These are phyloP conservation scores for Conoideocrella luteorostrata DNA, from an alignment of 2,329 filamentous ascomycete genomes.

Conservation along the genomic window DNA sequence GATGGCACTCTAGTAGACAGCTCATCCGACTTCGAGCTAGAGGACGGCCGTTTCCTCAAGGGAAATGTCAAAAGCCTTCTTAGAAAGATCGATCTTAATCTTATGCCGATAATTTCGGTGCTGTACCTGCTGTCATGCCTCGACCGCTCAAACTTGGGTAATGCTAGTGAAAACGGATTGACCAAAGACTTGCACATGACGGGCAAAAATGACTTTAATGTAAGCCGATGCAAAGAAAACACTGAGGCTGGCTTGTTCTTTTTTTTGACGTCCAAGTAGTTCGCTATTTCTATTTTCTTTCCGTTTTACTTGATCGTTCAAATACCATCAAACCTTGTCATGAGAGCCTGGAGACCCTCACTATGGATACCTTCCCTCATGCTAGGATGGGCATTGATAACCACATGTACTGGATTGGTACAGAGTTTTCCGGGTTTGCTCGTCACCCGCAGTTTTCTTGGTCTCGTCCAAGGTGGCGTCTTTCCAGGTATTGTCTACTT, in stretches of 20 bases:
- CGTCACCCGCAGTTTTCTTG: constrained; percentile 38
- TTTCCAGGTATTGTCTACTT: constrained; percentile 59
- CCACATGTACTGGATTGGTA: constrained; percentile 48
- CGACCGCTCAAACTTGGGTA: constrained; percentile 40
- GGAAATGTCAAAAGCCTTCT: constrained; percentile 44
- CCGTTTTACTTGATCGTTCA: constrained; percentile 47
- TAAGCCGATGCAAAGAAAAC: constrained; percentile 5
- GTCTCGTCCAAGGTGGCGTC: constrained; percentile 48
- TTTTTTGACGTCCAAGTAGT: too few species aligned
- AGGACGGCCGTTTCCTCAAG: constrained; percentile 21
- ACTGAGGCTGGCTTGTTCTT: too few species aligned
- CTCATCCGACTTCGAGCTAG: background rate
- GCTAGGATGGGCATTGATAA: constrained; percentile 41
- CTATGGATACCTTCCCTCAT: constrained; percentile 48
- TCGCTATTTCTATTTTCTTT: constrained; percentile 45
- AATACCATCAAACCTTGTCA: constrained; percentile 50
- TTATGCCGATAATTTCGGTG: constrained; percentile 54
- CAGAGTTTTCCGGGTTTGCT: constrained; percentile 43
- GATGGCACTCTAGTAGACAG: constrained; percentile 1
- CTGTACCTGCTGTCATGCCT: constrained; percentile 52
- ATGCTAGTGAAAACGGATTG: constrained; percentile 53
- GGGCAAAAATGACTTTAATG: constrained; percentile 28
- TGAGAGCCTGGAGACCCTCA: constrained; percentile 46
- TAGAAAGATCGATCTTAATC: constrained; percentile 45
- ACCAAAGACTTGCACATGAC: constrained; percentile 24